These are phyloP conservation scores for Lyophyllum shimeji DNA, from an alignment of 768 basidiomycete genomes.

Conservation along the genomic window DNA sequence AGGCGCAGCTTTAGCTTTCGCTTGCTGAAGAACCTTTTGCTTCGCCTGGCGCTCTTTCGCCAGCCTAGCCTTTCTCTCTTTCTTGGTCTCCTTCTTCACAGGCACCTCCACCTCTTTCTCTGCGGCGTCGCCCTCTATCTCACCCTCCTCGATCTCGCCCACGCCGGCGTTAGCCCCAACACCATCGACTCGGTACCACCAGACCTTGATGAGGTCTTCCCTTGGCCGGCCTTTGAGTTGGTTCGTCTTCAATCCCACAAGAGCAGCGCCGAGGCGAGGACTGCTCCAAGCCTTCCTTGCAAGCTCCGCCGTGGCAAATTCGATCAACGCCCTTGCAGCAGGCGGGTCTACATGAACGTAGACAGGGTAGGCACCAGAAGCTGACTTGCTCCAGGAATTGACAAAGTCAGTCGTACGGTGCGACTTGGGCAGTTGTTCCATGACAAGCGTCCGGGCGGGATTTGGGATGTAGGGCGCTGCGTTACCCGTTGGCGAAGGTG, in stretches of 20 bases:
- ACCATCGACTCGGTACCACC: constrained; percentile 49
- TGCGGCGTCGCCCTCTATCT: constrained; percentile 42
- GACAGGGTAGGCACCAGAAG: constrained; percentile 35
- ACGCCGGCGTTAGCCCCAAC: constrained; percentile 38
- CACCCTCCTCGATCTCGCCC: constrained; percentile 50
- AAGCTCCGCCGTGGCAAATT: constrained; percentile 44
- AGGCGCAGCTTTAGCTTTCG: background rate
- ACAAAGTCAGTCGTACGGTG: constrained; percentile 43
- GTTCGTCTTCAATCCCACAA: constrained; percentile 28
- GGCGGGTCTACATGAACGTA: constrained; percentile 41
- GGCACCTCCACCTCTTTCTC: constrained; percentile 20
- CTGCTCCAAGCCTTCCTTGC: constrained; percentile 52
- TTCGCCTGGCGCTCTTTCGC: constrained; percentile 17
- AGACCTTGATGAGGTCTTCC: constrained; percentile 44
- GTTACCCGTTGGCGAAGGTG: constrained; percentile 21
- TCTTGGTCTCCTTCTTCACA: constrained; percentile 31
- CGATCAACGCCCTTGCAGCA: constrained; percentile 47
- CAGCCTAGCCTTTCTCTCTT: constrained; percentile 26
- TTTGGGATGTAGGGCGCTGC: constrained; percentile 38
- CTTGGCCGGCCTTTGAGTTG: constrained; percentile 44
- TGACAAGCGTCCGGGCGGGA: constrained; percentile 50
- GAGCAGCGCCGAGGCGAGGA: constrained; percentile 37
- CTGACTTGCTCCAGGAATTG: constrained; percentile 41
- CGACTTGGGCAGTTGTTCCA: constrained; percentile 54
- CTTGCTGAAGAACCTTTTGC: constrained; percentile 9